These are phyloP conservation scores for sorghum (Sorghum bicolor) DNA, from an alignment of 176 grass and related monocot genomes.

Conservation along the genomic window DNA sequence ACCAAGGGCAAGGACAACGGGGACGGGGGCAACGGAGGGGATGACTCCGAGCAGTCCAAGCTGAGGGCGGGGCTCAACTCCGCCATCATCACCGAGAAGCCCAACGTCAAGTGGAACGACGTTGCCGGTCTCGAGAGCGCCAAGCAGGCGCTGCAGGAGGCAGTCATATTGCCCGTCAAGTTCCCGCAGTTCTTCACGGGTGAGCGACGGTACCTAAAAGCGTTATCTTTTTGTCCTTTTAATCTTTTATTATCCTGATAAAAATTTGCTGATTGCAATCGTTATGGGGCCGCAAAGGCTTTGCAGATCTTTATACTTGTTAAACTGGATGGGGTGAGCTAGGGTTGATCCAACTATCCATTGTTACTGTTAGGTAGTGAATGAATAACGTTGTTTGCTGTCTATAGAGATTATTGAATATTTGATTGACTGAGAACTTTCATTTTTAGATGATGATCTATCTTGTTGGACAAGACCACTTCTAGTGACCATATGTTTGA, in stretches of 20 bases:
- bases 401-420: background rate
- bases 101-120: slow-evolving; percentile 98
- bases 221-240: background rate
- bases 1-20: slow-evolving; percentile 85
- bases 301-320: background rate
- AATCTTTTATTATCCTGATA: background rate
- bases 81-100: slow-evolving; percentile 94
- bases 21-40: slow-evolving; percentile 55
- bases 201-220: background rate
- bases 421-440: background rate
- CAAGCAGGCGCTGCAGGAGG: slow-evolving; percentile 97
- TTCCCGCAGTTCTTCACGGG: slow-evolving; percentile 99
- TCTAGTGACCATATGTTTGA: background rate
- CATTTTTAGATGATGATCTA: background rate
- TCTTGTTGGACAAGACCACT: background rate
- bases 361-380: background rate
- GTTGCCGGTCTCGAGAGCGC: slow-evolving; percentile 89
- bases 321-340: background rate
- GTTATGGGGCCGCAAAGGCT: background rate
- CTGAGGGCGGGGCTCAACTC: slow-evolving; percentile 81
- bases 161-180: slow-evolving; percentile 95
- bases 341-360: background rate
- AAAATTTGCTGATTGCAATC: background rate
- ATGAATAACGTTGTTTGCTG: background rate
- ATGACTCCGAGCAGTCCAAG: slow-evolving; percentile 91